Evolutionary conservation across 1,139 yeast genomes (phyloP), one percentile per base, ranked within the genome.

Genomic region (Kurtzmaniella natalensis): DNA sequence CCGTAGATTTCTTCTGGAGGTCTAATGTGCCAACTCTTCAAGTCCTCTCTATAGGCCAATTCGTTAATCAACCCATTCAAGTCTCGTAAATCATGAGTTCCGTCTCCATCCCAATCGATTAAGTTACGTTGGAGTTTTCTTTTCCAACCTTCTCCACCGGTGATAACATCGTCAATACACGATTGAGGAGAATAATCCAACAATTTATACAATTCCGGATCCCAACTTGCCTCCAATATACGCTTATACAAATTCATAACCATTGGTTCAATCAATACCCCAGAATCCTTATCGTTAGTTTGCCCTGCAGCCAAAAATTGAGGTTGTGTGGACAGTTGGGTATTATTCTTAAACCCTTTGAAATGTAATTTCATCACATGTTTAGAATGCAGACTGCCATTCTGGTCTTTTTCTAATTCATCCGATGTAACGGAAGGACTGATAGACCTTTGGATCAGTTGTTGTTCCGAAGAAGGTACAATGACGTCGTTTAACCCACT

Each of bases 151-250:
- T 76, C 74, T 1, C 89, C 85, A 16, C 83, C 85, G 31, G 58
- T 55, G 41, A 87, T 73, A 2, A 89, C 82, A 52, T 86, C 94
- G 28, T 79, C 77, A 8, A 88, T 70, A 43, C 92, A 77, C 37
- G 78, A 82, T 32, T 74, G 73, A 0, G 96, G 94, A 8, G 82
- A 68, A 40, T 72, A 76, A 42, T 83, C 92, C 33, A 85, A 77
- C 11, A 69, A 46, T 2, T 53, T 47, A 34, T 60, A 60, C 21
- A 87, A 81, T 37, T 81, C 75, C 2, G 81, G 77, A 47, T 83
- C 88, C 95, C 95, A 87, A 0, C 85, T 73, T 25, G 83, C 69
- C 38, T 81, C 80, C 47, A 81, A 72, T 1, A 87, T 75, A 44
- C 74, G 75, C 39, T 77, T 73, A 46, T 81, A 74, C 11, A 83